These are phyloP conservation scores for Dittrichia graveolens DNA, from an alignment of 129 eudicot genomes.

Conservation along the genomic window DNA sequence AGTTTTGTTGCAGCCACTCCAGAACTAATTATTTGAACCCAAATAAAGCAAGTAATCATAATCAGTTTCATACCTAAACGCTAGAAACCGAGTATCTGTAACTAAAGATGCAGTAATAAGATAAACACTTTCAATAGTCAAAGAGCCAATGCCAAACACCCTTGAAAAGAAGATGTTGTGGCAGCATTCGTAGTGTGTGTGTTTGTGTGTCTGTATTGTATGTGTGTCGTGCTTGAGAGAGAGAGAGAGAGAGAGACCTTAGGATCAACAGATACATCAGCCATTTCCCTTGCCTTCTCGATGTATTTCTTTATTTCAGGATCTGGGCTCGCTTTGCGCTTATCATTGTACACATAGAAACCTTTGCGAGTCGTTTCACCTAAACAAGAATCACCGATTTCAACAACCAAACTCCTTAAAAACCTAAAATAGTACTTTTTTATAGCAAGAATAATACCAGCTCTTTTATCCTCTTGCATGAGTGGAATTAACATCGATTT, in stretches of 20 bases:
- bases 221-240: neutral
- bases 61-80: too few relatives aligned
- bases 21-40: too few relatives aligned
- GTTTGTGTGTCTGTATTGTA: too few relatives aligned
- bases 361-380: slow-evolving; percentile 89
- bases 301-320: slow-evolving; percentile 76
- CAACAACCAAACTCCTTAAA: neutral
- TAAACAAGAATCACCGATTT: slow-evolving; percentile 27
- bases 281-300: slow-evolving; percentile 75
- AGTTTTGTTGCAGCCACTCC: neutral
- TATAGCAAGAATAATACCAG: slow-evolving; percentile 46
- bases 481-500: slow-evolving; percentile 76
- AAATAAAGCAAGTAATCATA: too few relatives aligned
- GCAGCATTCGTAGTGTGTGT: too few relatives aligned
- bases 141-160: too few relatives aligned
- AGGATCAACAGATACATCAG: slow-evolving; percentile 74
- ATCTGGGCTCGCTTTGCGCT: slow-evolving; percentile 84
- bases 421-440: neutral
- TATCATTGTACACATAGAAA: slow-evolving; percentile 73
- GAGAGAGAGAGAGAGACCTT: slow-evolving; percentile 52
- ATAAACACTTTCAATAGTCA: too few relatives aligned
- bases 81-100: too few relatives aligned
- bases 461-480: slow-evolving; percentile 95
- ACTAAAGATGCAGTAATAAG: too few relatives aligned
- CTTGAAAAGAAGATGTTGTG: too few relatives aligned